A percentile compares a stretch with the other conserved stretches of the same genome.
phyloP scores from a whole-genome alignment of 176 grass and related monocot genomes.

The Oryza meyeriana region DNA sequence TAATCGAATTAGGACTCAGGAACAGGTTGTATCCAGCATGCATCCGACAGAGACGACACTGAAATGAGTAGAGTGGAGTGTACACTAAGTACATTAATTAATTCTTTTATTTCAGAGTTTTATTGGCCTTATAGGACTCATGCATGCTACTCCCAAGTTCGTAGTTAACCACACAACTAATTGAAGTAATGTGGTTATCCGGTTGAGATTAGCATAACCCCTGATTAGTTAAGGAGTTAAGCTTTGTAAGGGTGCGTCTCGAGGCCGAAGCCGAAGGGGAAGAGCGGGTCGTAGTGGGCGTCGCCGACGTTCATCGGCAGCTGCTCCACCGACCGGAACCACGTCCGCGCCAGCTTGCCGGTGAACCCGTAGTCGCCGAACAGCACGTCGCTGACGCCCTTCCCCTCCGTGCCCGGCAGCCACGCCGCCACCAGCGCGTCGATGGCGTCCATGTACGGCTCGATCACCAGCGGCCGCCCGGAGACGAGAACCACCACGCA shows the following conservation, averaged over 20 bases:
- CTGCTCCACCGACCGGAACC: slow-evolving; percentile 67
- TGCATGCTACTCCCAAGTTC: too few relatives aligned
- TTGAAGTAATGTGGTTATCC: too few relatives aligned
- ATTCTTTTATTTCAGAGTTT: too few relatives aligned
- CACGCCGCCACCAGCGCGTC: slow-evolving; percentile 71
- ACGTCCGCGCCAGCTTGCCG: slow-evolving; percentile 65
- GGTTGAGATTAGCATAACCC: too few relatives aligned
- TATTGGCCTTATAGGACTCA: too few relatives aligned
- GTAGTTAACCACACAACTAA: too few relatives aligned
- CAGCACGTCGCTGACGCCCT: slow-evolving; percentile 59
- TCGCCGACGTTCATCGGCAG: slow-evolving; percentile 75
- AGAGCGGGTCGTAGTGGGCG: slow-evolving; percentile 58
- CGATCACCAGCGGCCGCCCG: slow-evolving; percentile 60
- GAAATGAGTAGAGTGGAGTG: too few relatives aligned
- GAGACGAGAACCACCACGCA: slow-evolving; percentile 61
- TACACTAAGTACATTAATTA: too few relatives aligned
- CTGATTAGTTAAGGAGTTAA: not conserved
- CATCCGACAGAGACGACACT: too few relatives aligned
- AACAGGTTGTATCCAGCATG: too few relatives aligned
- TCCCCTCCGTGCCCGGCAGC: slow-evolving; percentile 70
- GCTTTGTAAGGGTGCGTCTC: not conserved
- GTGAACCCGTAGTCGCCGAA: slow-evolving; percentile 67
- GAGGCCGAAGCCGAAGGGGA: slow-evolving; percentile 61
- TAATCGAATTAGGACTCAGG: too few relatives aligned
- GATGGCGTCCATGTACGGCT: slow-evolving; percentile 42